Base-by-base conservation (phyloP, 177 flowering plant species). In the Telopea speciosissima region DNA sequence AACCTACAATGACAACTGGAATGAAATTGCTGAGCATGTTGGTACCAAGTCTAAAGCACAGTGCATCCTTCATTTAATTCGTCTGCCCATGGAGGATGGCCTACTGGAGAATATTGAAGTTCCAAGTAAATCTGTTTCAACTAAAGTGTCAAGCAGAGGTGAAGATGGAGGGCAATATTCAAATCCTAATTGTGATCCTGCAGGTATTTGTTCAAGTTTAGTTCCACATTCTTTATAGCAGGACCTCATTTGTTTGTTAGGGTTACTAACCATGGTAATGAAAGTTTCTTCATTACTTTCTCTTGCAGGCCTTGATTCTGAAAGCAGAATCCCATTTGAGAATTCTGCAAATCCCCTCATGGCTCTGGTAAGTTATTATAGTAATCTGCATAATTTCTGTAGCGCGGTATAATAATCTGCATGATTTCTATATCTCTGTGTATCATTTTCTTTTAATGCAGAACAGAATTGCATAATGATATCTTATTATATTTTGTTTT, bases 1-100 rank as follows among this genome's bases (percentile, higher is more conserved):
- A 77, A 65, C 87, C 21, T 87, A 82, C 77, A 74, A 79, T 74
- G 97, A 95, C 62, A 95, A 88, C 69, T 95, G 99, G 99, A 89
- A 89, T 84, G 96, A 91, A 24, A 87, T 93, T 79, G 97, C 97
- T 19, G 97, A 91, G 62, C 92, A 91, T 80, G 99, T 96, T 44
- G 98, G 95, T n/a, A 81, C 93, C 63, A 96, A 96, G 83, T 90
- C 99, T 61, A 96, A 96, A 81, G 89, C 98, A 40, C 98, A 96
- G 66, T 96, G 99, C 81, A 88, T 91, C 64, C 88, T 87, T 68
- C 99, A 96, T 78, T 96, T 96, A 79, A 73, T 96, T 24, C 94
- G 98, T 44, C 72, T 96, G 67, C 96, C 99, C 1, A 79, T 88
- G 79, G 97, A 93, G 78, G 90, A 88, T 72, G 82, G 88, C 44